Evolutionary conservation across 805 yeast genomes (phyloP).

Genomic region (Zygoascus flipseniorum): DNA sequence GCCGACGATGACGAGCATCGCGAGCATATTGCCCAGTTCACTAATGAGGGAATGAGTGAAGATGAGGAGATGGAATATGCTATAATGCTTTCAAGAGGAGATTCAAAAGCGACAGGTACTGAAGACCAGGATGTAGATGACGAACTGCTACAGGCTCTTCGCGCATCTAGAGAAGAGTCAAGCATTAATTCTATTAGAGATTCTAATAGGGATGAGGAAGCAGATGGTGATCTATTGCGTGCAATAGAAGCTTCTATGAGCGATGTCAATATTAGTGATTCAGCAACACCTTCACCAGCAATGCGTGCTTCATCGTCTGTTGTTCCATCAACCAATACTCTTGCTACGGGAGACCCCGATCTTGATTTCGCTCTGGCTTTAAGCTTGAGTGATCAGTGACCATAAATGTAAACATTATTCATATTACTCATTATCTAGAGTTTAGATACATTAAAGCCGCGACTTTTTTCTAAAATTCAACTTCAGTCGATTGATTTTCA

Average conservation of each 20-base stretch:
- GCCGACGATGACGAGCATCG: conserved; percentile 17
- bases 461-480: conserved; percentile 12
- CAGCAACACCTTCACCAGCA: not conserved
- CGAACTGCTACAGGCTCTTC: conserved; percentile 10
- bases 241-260: conserved; percentile 14
- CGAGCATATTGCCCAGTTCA: conserved; percentile 11
- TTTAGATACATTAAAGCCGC: not conserved
- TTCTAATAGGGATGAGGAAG: not conserved
- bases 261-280: not conserved
- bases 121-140: conserved; percentile 9
- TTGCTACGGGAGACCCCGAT: conserved; percentile 1
- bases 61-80: conserved; percentile 28
- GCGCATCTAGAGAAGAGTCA: conserved; percentile 7
- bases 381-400: not conserved
- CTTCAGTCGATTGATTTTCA: conserved; percentile 19
- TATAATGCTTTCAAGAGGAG: conserved; percentile 23
- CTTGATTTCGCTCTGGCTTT: conserved; percentile 7
- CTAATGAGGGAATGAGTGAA: conserved; percentile 18
- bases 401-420: not conserved
- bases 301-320: not conserved
- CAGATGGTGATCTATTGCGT: conserved; percentile 7
- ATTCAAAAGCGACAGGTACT: not conserved
- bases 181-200: not conserved
- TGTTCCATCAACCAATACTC: not conserved
- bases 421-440: not conserved